Evolutionary conservation across 768 basidiomycete genomes (phyloP).

Genomic region (Flagelloscypha sp.): DNA sequence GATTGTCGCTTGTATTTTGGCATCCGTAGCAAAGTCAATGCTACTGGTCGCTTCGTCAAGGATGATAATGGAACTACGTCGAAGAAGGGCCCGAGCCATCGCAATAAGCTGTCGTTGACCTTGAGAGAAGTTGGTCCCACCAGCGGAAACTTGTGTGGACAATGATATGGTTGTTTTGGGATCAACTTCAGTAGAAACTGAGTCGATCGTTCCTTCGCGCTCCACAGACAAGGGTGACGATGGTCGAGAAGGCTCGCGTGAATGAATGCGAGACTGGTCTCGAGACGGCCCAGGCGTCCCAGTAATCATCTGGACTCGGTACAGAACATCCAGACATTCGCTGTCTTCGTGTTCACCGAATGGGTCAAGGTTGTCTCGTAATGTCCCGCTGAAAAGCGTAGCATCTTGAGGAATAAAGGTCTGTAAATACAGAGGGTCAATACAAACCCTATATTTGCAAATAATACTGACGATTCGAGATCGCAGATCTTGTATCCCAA

Average conservation of each 20-base stretch:
- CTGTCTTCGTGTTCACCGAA: conserved; percentile 60
- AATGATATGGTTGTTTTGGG: conserved; percentile 51
- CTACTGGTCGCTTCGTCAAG: conserved; percentile 82
- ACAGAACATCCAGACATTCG: conserved; percentile 74
- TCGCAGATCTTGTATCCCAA: conserved; percentile 79
- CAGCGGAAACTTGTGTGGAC: conserved; percentile 74
- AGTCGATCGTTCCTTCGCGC: conserved; percentile 30
- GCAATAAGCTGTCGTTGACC: conserved; percentile 86
- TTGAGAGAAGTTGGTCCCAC: conserved; percentile 87
- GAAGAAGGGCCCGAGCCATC: conserved; percentile 73
- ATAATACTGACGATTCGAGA: conserved; percentile 50
- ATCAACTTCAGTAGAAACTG: conserved; percentile 45
- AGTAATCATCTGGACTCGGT: conserved; percentile 71
- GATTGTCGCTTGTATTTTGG: conserved; percentile 85
- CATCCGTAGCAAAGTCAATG: conserved; percentile 82
- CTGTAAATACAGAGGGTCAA: conserved; percentile 22
- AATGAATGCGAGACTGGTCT: conserved; percentile 40
- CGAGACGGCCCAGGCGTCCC: conserved; percentile 41
- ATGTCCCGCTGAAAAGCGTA: conserved; percentile 44
- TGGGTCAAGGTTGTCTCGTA: conserved; percentile 55
- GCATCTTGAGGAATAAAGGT: conserved; percentile 80
- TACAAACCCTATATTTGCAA: neutral
- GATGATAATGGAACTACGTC: conserved; percentile 65
- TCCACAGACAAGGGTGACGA: conserved; percentile 34
- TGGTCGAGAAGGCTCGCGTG: conserved; percentile 35